phyloP scores from a whole-genome alignment of 257 asterid genomes.

The Vinca minor region DNA sequence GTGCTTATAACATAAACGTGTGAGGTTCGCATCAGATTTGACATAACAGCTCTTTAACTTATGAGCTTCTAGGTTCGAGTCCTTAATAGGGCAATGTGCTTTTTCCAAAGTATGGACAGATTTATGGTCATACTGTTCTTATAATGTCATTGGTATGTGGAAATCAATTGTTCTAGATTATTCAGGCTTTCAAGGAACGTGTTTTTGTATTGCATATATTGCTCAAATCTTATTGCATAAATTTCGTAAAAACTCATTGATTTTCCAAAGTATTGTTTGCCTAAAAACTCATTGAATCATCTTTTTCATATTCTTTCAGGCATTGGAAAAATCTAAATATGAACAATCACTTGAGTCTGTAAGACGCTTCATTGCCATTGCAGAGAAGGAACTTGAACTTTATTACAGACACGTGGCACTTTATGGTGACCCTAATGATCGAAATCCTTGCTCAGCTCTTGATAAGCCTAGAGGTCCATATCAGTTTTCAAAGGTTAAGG shows the following conservation, averaged over 20 bases:
- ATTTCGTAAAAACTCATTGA: neutral
- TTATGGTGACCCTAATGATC: constrained; percentile 65
- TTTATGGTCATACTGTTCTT: neutral
- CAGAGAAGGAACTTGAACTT: constrained; percentile 89
- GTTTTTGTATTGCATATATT: neutral
- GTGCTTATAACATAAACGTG: neutral
- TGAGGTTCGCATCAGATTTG: neutral
- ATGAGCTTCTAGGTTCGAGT: neutral
- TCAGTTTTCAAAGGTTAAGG: constrained; percentile 9
- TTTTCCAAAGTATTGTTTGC: neutral
- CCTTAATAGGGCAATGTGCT: neutral
- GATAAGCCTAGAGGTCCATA: constrained; percentile 24
- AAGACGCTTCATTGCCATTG: constrained; percentile 66
- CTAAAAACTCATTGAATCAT: neutral
- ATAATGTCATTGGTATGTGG: neutral
- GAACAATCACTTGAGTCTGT: constrained; percentile 92
- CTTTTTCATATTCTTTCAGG: constrained; percentile 39
- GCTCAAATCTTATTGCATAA: neutral
- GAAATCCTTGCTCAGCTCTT: constrained; percentile 47
- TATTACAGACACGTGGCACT: constrained; percentile 79
- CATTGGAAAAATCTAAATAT: constrained; percentile 75
- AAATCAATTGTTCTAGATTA: neutral
- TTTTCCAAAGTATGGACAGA: neutral
- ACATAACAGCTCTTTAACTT: neutral
- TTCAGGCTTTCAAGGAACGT: neutral